Percentiles rank a stretch among this genome's conserved stretches.
phyloP scores from a whole-genome alignment of 208 protist genomes.

The Crithidia fasciculata region DNA sequence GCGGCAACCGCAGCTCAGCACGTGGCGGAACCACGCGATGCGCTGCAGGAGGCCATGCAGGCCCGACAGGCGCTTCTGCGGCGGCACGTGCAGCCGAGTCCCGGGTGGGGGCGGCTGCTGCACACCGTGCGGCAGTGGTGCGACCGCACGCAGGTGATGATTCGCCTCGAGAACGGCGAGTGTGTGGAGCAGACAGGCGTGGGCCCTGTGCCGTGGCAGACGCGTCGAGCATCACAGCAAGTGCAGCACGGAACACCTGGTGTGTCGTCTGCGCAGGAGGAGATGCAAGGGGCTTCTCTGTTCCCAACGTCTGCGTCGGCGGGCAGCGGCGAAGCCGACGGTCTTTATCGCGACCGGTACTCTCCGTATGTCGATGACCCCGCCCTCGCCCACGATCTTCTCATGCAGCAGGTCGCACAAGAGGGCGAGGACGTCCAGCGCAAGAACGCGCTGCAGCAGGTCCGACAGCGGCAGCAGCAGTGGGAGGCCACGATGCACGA shows the following conservation, averaged over 20 bases:
- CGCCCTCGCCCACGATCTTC: slow-evolving; percentile 32
- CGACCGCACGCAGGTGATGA: slow-evolving; percentile 45
- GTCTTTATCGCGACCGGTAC: neutral
- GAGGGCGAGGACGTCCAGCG: slow-evolving; percentile 49
- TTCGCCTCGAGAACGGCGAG: slow-evolving; percentile 31
- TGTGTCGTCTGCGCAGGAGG: too few species aligned
- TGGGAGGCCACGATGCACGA: neutral
- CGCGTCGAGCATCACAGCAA: too few species aligned
- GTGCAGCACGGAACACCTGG: too few species aligned
- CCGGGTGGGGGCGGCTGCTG: slow-evolving; percentile 37
- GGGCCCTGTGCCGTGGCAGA: neutral
- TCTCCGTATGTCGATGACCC: slow-evolving; percentile 53
- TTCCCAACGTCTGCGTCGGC: too few species aligned
- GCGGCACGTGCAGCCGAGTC: slow-evolving; percentile 22
- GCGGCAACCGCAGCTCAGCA: too few species aligned
- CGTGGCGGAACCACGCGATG: neutral
- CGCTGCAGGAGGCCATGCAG: slow-evolving; percentile 28
- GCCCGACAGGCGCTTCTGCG: slow-evolving; percentile 32
- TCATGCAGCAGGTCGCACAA: slow-evolving; percentile 37
- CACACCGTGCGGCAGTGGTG: slow-evolving; percentile 61
- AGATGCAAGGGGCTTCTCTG: too few species aligned
- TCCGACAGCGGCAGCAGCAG: slow-evolving; percentile 36
- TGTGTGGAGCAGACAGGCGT: slow-evolving; percentile 28
- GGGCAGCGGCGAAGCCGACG: too few species aligned
- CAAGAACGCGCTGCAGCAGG: slow-evolving; percentile 34